phyloP scores from a whole-genome alignment of 202 grass and related monocot species.

The Musa balbisiana region DNA sequence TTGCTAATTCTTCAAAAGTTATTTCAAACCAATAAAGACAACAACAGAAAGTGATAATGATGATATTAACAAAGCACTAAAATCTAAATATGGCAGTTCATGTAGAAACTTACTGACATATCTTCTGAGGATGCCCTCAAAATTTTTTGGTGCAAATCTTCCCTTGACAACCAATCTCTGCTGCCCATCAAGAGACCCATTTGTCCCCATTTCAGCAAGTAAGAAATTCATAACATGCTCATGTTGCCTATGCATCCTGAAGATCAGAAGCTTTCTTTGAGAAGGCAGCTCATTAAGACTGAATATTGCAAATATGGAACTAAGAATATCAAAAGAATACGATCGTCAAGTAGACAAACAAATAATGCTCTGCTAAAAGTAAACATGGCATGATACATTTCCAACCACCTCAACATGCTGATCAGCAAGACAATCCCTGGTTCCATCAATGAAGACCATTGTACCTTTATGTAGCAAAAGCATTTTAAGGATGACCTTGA shows the following conservation, averaged over 20 bases:
- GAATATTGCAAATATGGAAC: not conserved
- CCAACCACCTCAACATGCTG: no score
- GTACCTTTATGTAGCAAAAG: no score
- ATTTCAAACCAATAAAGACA: not conserved
- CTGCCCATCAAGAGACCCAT: slow-evolving; percentile 91
- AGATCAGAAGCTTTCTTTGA: slow-evolving; percentile 8
- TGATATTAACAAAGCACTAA: not conserved
- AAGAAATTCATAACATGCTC: slow-evolving; percentile 93
- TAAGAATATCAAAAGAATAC: not conserved
- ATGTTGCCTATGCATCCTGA: slow-evolving; percentile 95
- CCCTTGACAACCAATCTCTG: slow-evolving; percentile 90
- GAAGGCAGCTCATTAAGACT: not conserved
- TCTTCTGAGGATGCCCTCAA: slow-evolving; percentile 91
- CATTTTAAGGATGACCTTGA: no score
- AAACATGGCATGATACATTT: no score
- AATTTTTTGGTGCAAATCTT: slow-evolving; percentile 91
- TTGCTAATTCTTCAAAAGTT: not conserved
- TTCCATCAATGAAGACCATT: no score
- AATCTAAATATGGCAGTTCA: not conserved
- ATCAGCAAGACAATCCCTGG: no score
- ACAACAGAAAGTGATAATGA: not conserved
- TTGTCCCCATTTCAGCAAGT: slow-evolving; percentile 98
- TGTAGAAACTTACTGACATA: slow-evolving; percentile 63
- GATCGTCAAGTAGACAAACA: not conserved
- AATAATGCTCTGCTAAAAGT: not conserved